Evolutionary conservation across 2,329 filamentous ascomycete genomes (phyloP), one percentile per base, ranked within the genome.

Genomic region (Penicillium sp.): DNA sequence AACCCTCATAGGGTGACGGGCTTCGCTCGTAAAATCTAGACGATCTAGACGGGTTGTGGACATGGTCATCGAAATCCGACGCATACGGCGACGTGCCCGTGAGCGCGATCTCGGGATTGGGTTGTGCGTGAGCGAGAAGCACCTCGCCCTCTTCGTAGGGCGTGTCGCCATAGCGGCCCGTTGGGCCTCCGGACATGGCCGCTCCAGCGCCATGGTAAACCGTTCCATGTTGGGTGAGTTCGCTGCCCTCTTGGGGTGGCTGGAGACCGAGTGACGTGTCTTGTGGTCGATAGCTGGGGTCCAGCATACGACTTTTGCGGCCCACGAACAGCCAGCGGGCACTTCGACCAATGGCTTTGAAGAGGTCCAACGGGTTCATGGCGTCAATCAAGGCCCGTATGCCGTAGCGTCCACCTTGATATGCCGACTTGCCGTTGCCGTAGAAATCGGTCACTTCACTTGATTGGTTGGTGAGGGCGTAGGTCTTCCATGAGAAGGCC

Each of bases 271-370:
- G 70, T 15, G 67, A 63, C 38, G 70, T 67, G 29, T 55, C 53
- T 29, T 65, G 65, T 27, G 58, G 62, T 51, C 67, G 70, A 55
- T 78, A 78, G 60, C 76, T 78, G 21, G 72, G 62, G 52, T 78
- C 76, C 40, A 69, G 55, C 47, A 68, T 72, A 45, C 78, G 70
- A 56, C 64, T 72, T 70, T 85, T 87, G 53, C 84, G 82, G 41
- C 91, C 91, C 16, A 91, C 84, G 61, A 92, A 87, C 21, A 95
- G 78, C 92, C 91, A 96, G 65, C 88, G 84, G 65, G 91, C 83
- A 23, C 89, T 88, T 50, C 91, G 84, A 9, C 87, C 89, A 60
- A 89, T 86, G 0, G 89, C 89, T 75, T 92, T 95, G 68, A 91
- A 76, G 41, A 95, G 83, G 71, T 96, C 91, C 87, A 90, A 91